phyloP scores from a whole-genome alignment of 2,329 filamentous ascomycete genomes.

The Chaetomium olivaceum region DNA sequence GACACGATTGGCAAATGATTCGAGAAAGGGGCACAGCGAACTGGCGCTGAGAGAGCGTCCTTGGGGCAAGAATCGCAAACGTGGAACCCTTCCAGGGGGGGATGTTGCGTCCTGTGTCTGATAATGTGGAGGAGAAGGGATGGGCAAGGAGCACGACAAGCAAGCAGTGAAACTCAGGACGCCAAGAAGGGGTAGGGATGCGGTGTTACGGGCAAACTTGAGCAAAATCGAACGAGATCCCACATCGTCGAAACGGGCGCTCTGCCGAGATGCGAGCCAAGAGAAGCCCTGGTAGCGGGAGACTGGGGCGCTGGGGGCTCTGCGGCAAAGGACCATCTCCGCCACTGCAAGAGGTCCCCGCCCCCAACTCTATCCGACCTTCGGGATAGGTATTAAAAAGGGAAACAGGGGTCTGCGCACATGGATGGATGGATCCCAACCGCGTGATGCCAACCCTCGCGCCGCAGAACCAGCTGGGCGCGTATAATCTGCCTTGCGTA shows the following conservation, averaged over 20 bases:
- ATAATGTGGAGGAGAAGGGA: neutral
- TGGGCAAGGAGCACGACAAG: neutral
- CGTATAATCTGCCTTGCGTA: neutral
- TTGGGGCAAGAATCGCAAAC: slow-evolving; percentile 12
- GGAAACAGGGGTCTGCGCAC: neutral
- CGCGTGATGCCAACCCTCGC: neutral
- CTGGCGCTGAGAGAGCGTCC: slow-evolving; percentile 11
- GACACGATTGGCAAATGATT: slow-evolving; percentile 26
- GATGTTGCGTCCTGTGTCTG: slow-evolving; percentile 9
- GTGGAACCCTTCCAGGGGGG: slow-evolving; percentile 23
- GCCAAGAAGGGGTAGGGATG: slow-evolving; percentile 22
- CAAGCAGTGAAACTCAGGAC: slow-evolving; percentile 17
- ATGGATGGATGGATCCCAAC: neutral
- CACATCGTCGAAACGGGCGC: slow-evolving; percentile 24
- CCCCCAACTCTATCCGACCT: neutral
- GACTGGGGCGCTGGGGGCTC: slow-evolving; percentile 18
- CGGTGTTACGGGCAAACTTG: neutral
- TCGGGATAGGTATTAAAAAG: neutral
- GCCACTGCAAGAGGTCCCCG: slow-evolving; percentile 17
- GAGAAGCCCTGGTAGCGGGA: slow-evolving; percentile 2
- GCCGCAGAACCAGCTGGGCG: neutral
- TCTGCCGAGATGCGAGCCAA: slow-evolving; percentile 9
- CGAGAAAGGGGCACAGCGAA: slow-evolving; percentile 19
- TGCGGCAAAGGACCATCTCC: slow-evolving; percentile 21
- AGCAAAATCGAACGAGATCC: slow-evolving; percentile 23